phyloP scores from a whole-genome alignment of 306 rosid genomes.

The Medicago arabica region DNA sequence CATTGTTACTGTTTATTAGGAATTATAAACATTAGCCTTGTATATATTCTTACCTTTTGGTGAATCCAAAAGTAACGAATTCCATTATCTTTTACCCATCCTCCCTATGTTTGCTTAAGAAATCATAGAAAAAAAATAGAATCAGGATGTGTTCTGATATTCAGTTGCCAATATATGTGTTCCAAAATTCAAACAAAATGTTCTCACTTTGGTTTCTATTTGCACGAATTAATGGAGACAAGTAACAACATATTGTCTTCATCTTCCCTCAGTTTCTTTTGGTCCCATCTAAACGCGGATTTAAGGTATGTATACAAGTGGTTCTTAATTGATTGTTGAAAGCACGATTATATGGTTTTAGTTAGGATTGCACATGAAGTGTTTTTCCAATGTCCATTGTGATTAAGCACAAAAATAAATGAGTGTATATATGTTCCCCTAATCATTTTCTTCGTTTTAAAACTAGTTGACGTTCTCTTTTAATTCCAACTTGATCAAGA shows the following conservation, averaged over 20 bases:
- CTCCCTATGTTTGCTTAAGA: too few relatives aligned
- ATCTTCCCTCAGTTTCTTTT: constrained; percentile 21
- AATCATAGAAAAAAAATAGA: not conserved
- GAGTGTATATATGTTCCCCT: not conserved
- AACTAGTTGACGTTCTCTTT: constrained; percentile 21
- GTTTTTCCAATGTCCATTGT: constrained; percentile 26
- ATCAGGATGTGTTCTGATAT: not conserved
- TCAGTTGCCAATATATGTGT: too few relatives aligned
- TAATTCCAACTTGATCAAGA: constrained; percentile 11
- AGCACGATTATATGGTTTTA: constrained; percentile 7
- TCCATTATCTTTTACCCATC: too few relatives aligned
- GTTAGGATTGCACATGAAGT: constrained; percentile 36
- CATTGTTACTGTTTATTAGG: too few relatives aligned
- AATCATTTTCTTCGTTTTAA: not conserved
- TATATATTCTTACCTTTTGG: too few relatives aligned
- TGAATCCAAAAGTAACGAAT: too few relatives aligned
- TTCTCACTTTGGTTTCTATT: constrained; percentile 4
- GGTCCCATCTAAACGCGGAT: constrained; percentile 15
- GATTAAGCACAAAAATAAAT: not conserved
- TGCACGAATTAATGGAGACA: constrained; percentile 27
- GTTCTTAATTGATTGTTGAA: constrained; percentile 2
- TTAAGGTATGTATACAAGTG: constrained; percentile 13
- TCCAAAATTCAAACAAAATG: constrained; percentile 35
- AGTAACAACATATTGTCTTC: constrained; percentile 1
- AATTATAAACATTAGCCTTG: too few relatives aligned